Evolutionary conservation across 2,329 filamentous ascomycete species (phyloP).

Genomic region (Pyricularia sp.): DNA sequence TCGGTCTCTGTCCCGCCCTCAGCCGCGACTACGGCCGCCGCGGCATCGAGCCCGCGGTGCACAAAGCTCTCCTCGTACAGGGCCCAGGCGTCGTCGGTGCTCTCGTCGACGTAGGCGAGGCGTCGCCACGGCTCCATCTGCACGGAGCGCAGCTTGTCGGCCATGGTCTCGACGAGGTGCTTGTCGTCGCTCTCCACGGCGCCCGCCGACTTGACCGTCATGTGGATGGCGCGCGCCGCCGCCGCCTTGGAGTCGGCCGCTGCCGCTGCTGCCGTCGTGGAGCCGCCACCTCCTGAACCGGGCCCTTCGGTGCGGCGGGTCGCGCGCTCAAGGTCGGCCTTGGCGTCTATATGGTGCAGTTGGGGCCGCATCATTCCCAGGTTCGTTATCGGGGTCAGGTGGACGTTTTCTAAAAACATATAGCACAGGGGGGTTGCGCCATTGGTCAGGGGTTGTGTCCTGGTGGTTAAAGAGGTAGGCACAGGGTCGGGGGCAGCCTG

Average conservation of each 20-base stretch:
- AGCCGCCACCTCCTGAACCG: constrained; percentile 17
- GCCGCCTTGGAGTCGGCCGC: constrained; percentile 22
- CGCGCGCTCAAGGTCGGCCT: constrained; percentile 57
- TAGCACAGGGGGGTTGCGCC: not conserved
- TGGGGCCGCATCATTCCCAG: constrained; percentile 86
- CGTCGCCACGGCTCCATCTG: constrained; percentile 76
- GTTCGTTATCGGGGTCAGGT: constrained; percentile 74
- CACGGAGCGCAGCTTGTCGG: constrained; percentile 64
- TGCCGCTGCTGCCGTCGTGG: constrained; percentile 24
- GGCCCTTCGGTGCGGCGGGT: constrained; percentile 10
- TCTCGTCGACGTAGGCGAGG: constrained; percentile 74
- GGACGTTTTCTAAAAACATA: constrained; percentile 57
- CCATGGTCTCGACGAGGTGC: constrained; percentile 61
- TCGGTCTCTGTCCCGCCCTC: constrained; percentile 14
- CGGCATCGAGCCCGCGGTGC: constrained; percentile 20
- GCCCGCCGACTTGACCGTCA: constrained; percentile 71
- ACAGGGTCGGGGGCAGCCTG: not conserved
- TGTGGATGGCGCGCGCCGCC: constrained; percentile 70
- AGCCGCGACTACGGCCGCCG: constrained; percentile 2
- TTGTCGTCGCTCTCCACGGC: constrained; percentile 48
- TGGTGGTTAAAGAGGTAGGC: not conserved
- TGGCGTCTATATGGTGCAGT: constrained; percentile 85
- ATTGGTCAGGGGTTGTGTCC: not conserved
- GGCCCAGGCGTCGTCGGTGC: constrained; percentile 65
- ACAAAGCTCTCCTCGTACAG: constrained; percentile 68